Evolutionary conservation across 2,329 filamentous ascomycete genomes (phyloP).

Genomic region (Blastomyces gilchristii): DNA sequence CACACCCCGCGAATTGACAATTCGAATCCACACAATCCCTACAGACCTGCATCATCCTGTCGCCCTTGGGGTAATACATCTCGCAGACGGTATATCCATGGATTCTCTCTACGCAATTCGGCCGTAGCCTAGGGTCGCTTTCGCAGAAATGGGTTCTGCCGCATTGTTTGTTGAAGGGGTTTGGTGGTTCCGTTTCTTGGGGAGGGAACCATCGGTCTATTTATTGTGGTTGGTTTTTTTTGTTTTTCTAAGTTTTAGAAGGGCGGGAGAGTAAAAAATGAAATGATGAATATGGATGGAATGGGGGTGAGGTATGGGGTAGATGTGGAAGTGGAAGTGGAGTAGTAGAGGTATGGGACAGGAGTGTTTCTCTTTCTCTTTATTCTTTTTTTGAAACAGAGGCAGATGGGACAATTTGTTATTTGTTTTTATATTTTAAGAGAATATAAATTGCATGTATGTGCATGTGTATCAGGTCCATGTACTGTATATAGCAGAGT

Average conservation of each 20-base stretch:
- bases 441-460: neutral
- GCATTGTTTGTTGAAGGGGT: neutral
- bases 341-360: no score
- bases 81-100: neutral
- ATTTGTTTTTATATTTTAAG: no score
- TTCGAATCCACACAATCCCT: neutral
- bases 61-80: neutral
- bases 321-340: neutral
- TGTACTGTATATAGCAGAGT: neutral
- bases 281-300: neutral
- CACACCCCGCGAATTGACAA: neutral
- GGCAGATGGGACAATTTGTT: no score
- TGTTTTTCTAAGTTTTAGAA: neutral
- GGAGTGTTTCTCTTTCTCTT: no score
- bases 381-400: no score
- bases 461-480: neutral
- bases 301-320: no score
- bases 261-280: no score
- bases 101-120: neutral
- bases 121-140: neutral
- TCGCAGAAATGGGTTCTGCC: neutral
- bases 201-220: neutral
- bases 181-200: neutral
- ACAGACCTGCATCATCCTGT: neutral
- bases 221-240: neutral